phyloP scores from a whole-genome alignment of 2,329 filamentous ascomycete genomes.

The Parafenestella ontariensis region DNA sequence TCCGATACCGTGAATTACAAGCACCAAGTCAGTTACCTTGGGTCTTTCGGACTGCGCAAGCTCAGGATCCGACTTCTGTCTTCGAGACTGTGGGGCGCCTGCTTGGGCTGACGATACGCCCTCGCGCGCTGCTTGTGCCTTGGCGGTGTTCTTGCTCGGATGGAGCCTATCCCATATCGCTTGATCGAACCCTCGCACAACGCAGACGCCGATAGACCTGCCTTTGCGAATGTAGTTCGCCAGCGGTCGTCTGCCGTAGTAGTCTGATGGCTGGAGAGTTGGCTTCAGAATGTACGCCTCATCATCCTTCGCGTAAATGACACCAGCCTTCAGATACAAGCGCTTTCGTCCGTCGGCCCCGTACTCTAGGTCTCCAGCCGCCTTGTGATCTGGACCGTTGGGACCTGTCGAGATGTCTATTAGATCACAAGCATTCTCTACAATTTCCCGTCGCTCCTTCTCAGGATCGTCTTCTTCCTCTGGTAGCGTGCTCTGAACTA shows the following conservation, averaged over 20 bases:
- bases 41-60: slow-evolving; percentile 70
- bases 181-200: slow-evolving; percentile 89
- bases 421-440: slow-evolving; percentile 55
- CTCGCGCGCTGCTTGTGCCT: slow-evolving; percentile 51
- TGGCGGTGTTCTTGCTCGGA: slow-evolving; percentile 55
- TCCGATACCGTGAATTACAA: slow-evolving; percentile 94
- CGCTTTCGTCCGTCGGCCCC: slow-evolving; percentile 57
- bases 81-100: slow-evolving; percentile 48
- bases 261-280: slow-evolving; percentile 81
- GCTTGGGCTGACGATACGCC: slow-evolving; percentile 55
- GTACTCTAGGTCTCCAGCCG: slow-evolving; percentile 52
- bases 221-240: slow-evolving; percentile 83
- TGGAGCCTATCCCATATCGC: slow-evolving; percentile 77
- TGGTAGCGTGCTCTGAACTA: slow-evolving; percentile 44
- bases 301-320: slow-evolving; percentile 81
- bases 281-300: slow-evolving; percentile 88
- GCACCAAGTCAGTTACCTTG: slow-evolving; percentile 82
- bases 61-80: slow-evolving; percentile 59
- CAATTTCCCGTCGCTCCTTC: slow-evolving; percentile 51
- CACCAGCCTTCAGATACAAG: slow-evolving; percentile 76
- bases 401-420: slow-evolving; percentile 57
- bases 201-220: slow-evolving; percentile 79
- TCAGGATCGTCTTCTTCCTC: slow-evolving; percentile 51
- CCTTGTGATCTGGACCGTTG: slow-evolving; percentile 57
- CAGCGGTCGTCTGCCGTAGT: slow-evolving; percentile 82